Base-by-base conservation (phyloP, 2,329 filamentous ascomycete species). In the Myriosclerotinia curreyana region DNA sequence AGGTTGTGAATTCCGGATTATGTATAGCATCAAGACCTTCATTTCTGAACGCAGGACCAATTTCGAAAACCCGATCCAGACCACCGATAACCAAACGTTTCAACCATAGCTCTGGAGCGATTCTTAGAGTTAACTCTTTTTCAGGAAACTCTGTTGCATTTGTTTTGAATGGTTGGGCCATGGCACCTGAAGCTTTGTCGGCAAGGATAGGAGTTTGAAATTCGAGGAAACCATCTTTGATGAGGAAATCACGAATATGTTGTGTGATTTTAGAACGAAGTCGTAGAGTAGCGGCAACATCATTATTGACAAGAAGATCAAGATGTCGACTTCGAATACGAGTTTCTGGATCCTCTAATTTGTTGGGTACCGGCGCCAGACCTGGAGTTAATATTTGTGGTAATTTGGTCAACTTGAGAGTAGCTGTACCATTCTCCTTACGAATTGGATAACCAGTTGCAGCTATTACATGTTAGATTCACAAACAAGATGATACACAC, bases 1-100 rank as follows among this genome's bases (percentile, higher is more conserved):
- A 98, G 66, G 91, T 98, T 52, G 91, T 95, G 77, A 98, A 99
- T 74, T 99, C 95, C 0, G 95, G 94, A 74, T 99, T 99, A 75
- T 99, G 95, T 0, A 92, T 96, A 38, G 84, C 84, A 75, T 97
- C 93, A 44, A 96, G 79, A 75, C 92, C 91, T 79, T 99, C 95
- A 74, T 99, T 99, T 51, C 95, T 86, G 77, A 99, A 99, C 15
- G 87, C 87, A 4, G 91, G 89, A 0, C 95, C 95, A 68, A 99
- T 93, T 77, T 99, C 95, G 73, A 96, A 99, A 34, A 99, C 86
- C 67, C 83, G 87, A 71, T 96, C 90, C 66, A 98, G 86, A 2
- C 93, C 94, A 58, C 93, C 94, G 22, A 98, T 84, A 1, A 98
- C 86, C 53, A 99, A 81, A 11, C 95, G 85, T 79, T 99, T 99